Evolutionary conservation across 2,329 filamentous ascomycete genomes (phyloP).

Genomic region (Dryadomyces quercivorus): DNA sequence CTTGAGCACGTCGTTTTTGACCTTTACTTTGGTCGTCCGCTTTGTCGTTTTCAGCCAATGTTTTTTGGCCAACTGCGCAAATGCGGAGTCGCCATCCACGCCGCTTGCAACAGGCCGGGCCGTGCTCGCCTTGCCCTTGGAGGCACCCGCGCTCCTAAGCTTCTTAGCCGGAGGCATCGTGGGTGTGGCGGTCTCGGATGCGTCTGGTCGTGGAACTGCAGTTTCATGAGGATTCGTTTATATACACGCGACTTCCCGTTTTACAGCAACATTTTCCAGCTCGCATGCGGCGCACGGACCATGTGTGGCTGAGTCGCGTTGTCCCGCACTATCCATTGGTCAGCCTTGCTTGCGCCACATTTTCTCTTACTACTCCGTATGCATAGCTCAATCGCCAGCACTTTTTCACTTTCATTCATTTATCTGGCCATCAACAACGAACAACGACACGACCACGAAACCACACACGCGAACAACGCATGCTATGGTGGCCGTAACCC

Average conservation of each 20-base stretch:
- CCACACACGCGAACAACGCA: background rate
- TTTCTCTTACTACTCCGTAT: background rate
- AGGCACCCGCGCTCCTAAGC: constrained; percentile 37
- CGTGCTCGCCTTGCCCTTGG: constrained; percentile 23
- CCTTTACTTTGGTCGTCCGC: constrained; percentile 52
- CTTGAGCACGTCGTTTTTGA: constrained; percentile 78
- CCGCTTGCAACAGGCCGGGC: constrained; percentile 34
- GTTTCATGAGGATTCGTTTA: background rate
- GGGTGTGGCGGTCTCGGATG: background rate
- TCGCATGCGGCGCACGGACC: background rate
- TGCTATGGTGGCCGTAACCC: background rate
- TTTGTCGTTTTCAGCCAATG: constrained; percentile 66
- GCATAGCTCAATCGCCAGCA: background rate
- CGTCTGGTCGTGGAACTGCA: background rate
- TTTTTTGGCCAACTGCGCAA: constrained; percentile 67
- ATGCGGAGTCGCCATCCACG: constrained; percentile 57
- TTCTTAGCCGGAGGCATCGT: constrained; percentile 48
- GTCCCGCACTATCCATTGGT: constrained; percentile 4
- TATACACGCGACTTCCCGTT: background rate
- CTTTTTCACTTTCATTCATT: too few relatives aligned
- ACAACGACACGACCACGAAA: too few relatives aligned
- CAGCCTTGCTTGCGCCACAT: constrained; percentile 8
- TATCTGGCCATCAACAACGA: too few relatives aligned
- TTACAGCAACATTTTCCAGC: background rate
- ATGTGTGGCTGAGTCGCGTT: constrained; percentile 3